Conservation (phyloP, 192 early-diverging fungal species). For the Rhizoclosmatium sp. region DNA sequence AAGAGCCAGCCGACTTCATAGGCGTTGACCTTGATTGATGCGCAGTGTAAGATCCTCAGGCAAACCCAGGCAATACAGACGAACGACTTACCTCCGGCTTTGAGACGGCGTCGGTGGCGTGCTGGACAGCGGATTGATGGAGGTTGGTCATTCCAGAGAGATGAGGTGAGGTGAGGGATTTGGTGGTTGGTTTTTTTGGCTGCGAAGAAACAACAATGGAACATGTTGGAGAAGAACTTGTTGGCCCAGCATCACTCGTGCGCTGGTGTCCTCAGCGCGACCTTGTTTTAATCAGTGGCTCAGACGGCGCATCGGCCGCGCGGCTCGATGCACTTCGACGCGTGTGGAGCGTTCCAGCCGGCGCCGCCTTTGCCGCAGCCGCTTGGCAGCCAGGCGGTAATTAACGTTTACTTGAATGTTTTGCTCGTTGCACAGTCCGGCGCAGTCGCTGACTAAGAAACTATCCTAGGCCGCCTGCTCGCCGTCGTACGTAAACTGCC, state of each 20-base stretch:
- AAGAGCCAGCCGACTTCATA: slow-evolving; percentile 91
- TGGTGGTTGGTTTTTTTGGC: too few species aligned
- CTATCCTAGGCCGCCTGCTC: not conserved
- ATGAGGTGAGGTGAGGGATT: too few species aligned
- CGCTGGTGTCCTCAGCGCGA: slow-evolving; percentile 18
- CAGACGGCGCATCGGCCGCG: not conserved
- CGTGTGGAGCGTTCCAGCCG: not conserved
- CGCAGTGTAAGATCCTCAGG: not conserved
- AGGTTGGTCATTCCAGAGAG: not conserved
- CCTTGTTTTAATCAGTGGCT: not conserved
- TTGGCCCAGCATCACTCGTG: not conserved
- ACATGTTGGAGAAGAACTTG: too few species aligned
- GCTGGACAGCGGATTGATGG: not conserved
- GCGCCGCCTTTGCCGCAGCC: not conserved
- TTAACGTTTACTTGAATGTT: not conserved
- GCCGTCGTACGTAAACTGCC: not conserved
- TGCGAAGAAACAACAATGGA: too few species aligned
- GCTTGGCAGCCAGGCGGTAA: not conserved
- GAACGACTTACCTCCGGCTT: not conserved
- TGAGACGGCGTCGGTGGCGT: slow-evolving; percentile 20
- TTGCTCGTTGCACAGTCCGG: not conserved
- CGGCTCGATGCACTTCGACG: not conserved
- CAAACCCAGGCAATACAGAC: not conserved
- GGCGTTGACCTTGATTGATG: slow-evolving; percentile 46
- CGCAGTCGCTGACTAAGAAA: not conserved